Conservation (phyloP, 768 basidiomycete species). For the Xerocomellus chrysenteron region DNA sequence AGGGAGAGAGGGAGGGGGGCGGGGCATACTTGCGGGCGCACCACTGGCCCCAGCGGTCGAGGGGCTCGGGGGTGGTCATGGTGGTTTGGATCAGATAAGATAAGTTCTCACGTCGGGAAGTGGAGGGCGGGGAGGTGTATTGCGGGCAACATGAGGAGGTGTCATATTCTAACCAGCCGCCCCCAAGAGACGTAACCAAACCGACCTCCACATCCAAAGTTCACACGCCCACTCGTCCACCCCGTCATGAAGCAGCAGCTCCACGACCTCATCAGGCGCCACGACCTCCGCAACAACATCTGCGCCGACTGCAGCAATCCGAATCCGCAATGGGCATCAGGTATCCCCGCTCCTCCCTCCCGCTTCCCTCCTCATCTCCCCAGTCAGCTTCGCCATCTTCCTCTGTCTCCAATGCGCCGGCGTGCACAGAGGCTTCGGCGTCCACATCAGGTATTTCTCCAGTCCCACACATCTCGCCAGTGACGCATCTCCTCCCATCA, state of each 20-base stretch:
- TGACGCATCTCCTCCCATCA: conserved; percentile 29
- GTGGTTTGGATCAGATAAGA: conserved; percentile 33
- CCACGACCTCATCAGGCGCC: conserved; percentile 61
- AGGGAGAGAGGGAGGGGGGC: too few species aligned
- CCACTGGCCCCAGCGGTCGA: conserved; percentile 75
- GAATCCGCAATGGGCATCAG: conserved; percentile 96
- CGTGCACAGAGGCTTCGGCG: conserved; percentile 86
- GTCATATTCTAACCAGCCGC: neutral
- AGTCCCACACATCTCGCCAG: neutral
- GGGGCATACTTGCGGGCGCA: conserved; percentile 59
- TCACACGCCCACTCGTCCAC: conserved; percentile 18
- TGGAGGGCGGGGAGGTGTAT: neutral
- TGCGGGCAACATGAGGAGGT: neutral
- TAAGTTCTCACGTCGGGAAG: conserved; percentile 28
- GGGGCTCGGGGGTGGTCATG: conserved; percentile 55
- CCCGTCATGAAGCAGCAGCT: conserved; percentile 60
- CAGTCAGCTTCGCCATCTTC: conserved; percentile 76
- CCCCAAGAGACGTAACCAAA: too few species aligned
- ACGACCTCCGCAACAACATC: conserved; percentile 65
- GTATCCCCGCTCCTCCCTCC: conserved; percentile 32
- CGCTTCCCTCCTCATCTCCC: neutral
- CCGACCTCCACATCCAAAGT: neutral
- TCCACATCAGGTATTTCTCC: conserved; percentile 70
- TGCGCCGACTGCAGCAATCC: conserved; percentile 86
- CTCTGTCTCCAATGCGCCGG: conserved; percentile 90